Percentiles rank a stretch among this genome's conserved stretches.
phyloP scores from a whole-genome alignment of 495 filamentous ascomycete species.

The Halenospora varia region DNA sequence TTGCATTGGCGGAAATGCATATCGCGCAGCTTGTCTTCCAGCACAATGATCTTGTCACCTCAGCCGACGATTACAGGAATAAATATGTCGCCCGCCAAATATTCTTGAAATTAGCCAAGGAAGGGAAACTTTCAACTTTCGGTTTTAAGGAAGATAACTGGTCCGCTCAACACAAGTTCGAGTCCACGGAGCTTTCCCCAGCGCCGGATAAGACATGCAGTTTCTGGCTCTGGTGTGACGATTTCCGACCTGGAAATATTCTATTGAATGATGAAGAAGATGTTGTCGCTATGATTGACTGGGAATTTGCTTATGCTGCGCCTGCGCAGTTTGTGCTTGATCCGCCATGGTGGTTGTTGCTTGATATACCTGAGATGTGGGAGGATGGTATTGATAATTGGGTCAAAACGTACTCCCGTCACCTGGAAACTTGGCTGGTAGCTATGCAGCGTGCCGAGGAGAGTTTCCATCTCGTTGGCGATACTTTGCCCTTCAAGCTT shows the following conservation, averaged over 20 bases:
- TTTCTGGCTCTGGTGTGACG: conserved; percentile 22
- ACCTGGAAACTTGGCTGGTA: conserved; percentile 25
- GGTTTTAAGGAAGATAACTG: conserved; percentile 30
- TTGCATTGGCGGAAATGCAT: conserved; percentile 37
- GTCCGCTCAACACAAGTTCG: conserved; percentile 15
- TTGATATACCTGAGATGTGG: conserved; percentile 34
- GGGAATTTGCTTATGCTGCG: conserved; percentile 38
- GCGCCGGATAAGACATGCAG: not conserved
- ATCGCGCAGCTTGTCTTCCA: conserved; percentile 35
- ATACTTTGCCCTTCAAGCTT: conserved; percentile 5
- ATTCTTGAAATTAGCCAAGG: conserved; percentile 29
- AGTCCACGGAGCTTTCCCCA: not conserved
- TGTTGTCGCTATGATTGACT: conserved; percentile 25
- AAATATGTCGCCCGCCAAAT: conserved; percentile 33
- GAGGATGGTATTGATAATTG: conserved; percentile 25
- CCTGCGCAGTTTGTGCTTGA: conserved; percentile 35
- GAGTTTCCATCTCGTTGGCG: not conserved
- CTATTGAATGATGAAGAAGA: conserved; percentile 14
- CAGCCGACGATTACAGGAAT: conserved; percentile 32
- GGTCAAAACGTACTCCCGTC: conserved; percentile 18
- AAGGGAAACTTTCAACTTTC: conserved; percentile 26
- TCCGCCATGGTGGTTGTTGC: conserved; percentile 41
- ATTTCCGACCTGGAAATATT: conserved; percentile 23
- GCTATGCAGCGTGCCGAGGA: conserved; percentile 25
- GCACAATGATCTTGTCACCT: conserved; percentile 34